Conservation (phyloP, 2,329 filamentous ascomycete species). For the Thielaviopsis euricoi region DNA sequence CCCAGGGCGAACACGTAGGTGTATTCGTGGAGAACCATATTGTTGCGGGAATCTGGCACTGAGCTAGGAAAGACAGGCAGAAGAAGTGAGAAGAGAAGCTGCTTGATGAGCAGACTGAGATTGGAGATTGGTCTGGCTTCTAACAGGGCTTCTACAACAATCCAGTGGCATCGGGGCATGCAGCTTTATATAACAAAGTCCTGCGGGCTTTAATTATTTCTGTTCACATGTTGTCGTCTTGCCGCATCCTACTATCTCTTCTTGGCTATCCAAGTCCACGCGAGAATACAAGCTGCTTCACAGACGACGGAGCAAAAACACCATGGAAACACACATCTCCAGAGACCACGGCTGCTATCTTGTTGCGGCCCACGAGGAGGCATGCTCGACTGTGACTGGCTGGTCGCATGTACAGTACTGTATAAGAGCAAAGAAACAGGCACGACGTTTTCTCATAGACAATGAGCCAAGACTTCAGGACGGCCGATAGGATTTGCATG, state of each 20-base stretch:
- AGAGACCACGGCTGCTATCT: too few relatives aligned
- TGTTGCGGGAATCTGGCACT: conserved; percentile 16
- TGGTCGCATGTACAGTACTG: too few relatives aligned
- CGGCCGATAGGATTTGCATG: too few relatives aligned
- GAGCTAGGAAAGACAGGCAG: not conserved
- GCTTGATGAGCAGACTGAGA: not conserved
- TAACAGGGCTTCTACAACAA: too few relatives aligned
- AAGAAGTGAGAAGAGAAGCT: not conserved
- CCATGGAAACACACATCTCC: not conserved
- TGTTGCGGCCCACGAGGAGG: not conserved
- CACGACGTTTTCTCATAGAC: too few relatives aligned
- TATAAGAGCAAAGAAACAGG: too few relatives aligned
- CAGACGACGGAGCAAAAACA: not conserved
- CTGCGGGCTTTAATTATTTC: too few relatives aligned
- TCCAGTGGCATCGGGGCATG: too few relatives aligned
- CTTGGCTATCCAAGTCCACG: too few relatives aligned
- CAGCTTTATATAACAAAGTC: too few relatives aligned
- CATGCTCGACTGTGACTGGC: not conserved
- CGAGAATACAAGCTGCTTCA: not conserved
- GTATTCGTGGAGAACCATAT: conserved; percentile 46
- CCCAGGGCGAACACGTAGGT: conserved; percentile 60
- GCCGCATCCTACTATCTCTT: not conserved
- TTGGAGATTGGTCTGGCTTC: not conserved
- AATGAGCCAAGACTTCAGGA: not conserved
- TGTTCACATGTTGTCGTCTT: not conserved